Percentiles rank a stretch among this genome's conserved stretches.
Conservation (phyloP, 306 rosid genomes). For the Quercus robur region DNA sequence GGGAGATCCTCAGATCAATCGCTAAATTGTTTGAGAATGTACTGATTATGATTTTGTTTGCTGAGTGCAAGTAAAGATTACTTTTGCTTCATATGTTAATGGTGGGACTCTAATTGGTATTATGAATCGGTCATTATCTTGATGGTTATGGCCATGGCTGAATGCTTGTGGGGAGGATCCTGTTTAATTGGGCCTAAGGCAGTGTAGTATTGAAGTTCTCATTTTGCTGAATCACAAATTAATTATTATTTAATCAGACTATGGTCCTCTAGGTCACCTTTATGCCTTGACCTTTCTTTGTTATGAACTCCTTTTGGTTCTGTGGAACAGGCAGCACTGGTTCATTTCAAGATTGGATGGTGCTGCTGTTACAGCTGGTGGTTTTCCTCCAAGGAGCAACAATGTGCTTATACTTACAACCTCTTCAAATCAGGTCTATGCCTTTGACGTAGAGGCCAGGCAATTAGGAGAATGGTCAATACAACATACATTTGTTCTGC, state of each 20-base stretch:
- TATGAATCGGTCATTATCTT: background rate
- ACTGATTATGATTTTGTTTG: background rate
- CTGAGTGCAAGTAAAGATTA: background rate
- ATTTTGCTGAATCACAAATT: background rate
- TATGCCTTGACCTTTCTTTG: background rate
- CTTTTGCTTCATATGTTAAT: background rate
- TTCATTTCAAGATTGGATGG: constrained; percentile 88
- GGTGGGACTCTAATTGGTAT: background rate
- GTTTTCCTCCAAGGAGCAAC: constrained; percentile 73
- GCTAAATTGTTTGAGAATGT: background rate
- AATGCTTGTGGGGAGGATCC: background rate
- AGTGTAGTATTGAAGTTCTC: background rate
- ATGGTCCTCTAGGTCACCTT: background rate
- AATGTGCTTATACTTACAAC: constrained; percentile 79
- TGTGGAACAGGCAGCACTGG: constrained; percentile 86
- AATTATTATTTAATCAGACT: background rate
- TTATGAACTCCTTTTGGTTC: background rate
- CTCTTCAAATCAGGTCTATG: constrained; percentile 91
- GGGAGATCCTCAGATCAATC: background rate
- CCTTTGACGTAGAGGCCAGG: constrained; percentile 81
- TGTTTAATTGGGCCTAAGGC: background rate
- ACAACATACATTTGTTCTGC: constrained; percentile 63
- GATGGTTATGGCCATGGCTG: background rate
- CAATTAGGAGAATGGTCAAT: constrained; percentile 89
- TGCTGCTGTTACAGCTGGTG: constrained; percentile 91